Percentiles rank a stretch among this genome's conserved stretches.
These are phyloP conservation scores for Monosporascus sp. DNA, from an alignment of 2,329 filamentous ascomycete species.

Conservation along the genomic window DNA sequence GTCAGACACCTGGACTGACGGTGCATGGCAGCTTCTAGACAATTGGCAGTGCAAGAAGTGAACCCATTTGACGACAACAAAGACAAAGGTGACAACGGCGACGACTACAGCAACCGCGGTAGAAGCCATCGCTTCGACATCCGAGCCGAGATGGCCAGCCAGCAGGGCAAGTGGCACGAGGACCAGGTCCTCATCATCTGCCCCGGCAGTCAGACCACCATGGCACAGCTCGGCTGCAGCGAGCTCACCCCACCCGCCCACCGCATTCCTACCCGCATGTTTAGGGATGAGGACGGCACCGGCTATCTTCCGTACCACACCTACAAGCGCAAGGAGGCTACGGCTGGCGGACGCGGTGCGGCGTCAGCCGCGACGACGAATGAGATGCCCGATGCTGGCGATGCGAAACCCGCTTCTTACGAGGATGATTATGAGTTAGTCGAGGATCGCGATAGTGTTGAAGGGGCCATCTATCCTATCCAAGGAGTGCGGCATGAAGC, in stretches of 20 bases:
- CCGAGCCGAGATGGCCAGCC: conserved; percentile 43
- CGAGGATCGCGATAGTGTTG: conserved; percentile 80
- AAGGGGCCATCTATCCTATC: conserved; percentile 88
- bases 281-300: conserved; percentile 73
- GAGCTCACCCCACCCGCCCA: conserved; percentile 88
- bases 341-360: neutral
- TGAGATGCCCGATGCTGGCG: conserved; percentile 14
- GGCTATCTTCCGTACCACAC: conserved; percentile 74
- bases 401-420: conserved; percentile 36
- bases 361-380: neutral
- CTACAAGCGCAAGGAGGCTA: conserved; percentile 53
- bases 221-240: conserved; percentile 83
- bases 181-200: conserved; percentile 66
- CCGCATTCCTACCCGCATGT: conserved; percentile 91
- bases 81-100: neutral
- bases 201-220: conserved; percentile 81
- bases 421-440: conserved; percentile 68
- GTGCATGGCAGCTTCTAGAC: no score
- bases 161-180: conserved; percentile 57
- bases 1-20: no score
- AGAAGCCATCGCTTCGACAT: neutral
- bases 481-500: no score
- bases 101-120: neutral
- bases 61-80: no score
- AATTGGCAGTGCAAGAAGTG: no score